Conservation (phyloP, 768 basidiomycete species). For the Strobilomyces confusus region DNA sequence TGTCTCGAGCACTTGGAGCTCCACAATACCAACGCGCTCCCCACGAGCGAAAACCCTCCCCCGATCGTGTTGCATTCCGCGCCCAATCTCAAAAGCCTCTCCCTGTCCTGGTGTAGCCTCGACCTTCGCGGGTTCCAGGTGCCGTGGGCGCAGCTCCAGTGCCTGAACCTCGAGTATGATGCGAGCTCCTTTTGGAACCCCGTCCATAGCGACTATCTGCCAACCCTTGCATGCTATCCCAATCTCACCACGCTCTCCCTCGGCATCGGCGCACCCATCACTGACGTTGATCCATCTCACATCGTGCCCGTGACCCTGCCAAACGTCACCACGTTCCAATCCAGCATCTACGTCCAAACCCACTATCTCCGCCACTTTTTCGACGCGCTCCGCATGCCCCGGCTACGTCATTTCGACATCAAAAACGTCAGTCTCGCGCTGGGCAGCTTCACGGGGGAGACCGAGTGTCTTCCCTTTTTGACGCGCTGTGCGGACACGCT, state of each 20-base stretch:
- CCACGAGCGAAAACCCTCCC: constrained; percentile 24
- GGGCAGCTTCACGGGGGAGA: constrained; percentile 23
- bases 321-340: constrained; percentile 27
- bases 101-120: constrained; percentile 26
- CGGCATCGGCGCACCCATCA: constrained; percentile 22
- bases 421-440: constrained; percentile 28
- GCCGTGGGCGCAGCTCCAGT: constrained; percentile 28
- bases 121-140: constrained; percentile 26
- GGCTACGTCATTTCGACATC: constrained; percentile 24
- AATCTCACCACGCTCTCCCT: constrained; percentile 27
- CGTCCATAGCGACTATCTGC: constrained; percentile 27
- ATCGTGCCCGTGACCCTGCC: constrained; percentile 24
- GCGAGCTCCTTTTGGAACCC: constrained; percentile 29
- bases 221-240: constrained; percentile 21
- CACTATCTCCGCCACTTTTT: constrained; percentile 24
- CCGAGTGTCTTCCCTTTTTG: constrained; percentile 27
- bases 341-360: constrained; percentile 26
- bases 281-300: constrained; percentile 10
- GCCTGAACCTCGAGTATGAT: constrained; percentile 27
- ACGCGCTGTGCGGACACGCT: constrained; percentile 26
- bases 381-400: constrained; percentile 24
- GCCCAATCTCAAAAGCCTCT: constrained; percentile 26
- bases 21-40: constrained; percentile 23
- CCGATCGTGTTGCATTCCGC: constrained; percentile 23
- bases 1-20: constrained; percentile 24